Evolutionary conservation across 345 rosid genomes (phyloP), one percentile per base, ranked within the genome.

Genomic region (Isatis tinctoria): DNA sequence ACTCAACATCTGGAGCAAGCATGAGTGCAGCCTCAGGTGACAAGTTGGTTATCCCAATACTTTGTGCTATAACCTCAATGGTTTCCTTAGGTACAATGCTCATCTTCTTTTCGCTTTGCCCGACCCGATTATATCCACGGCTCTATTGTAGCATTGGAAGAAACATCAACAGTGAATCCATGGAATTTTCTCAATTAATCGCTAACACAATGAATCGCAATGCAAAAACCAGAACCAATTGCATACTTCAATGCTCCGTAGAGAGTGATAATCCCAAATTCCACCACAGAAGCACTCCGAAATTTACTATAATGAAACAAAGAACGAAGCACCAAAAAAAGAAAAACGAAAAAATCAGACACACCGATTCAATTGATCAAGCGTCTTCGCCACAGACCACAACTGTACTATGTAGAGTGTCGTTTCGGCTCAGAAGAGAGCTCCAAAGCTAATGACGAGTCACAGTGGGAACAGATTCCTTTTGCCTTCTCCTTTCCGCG

Each of bases 1-100:
- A 95, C 73, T 92, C 99, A 66, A 90, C 96, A 69, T 95, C 97
- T 9, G 98, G 90, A 69, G 99, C 99, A 59, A 95, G 98, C 69
- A 86, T 82, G 13, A 88, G 87, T 8, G 94, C 90, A 20, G 86
- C 99, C 62, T 92, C 98, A 7, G 83, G 73, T 32, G 86, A 85
- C 75, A 94, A 68, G 61, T 84, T 90, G 54, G 58, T 83, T 64
- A 91, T 88, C 20, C 97, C 98, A 11, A 86, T 83, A 80, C 95
- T 88, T 74, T 91, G 98, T 13, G 96, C 95, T 39, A 88, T 85
- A 60, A 94, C 98, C 79, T 91, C 93, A 56, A 90, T 83, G 51
- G 93, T 85, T 81, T 94, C 97, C 82, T 93, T 90, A 9, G 95
- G 85, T 33, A 93, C 93, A 48, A 93, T 85, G 75, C 96, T 93